A percentile compares a stretch with the other conserved stretches of the same genome.
These are phyloP conservation scores for Solanum paucissectum DNA, from an alignment of 257 asterid genomes.

Conservation along the genomic window DNA sequence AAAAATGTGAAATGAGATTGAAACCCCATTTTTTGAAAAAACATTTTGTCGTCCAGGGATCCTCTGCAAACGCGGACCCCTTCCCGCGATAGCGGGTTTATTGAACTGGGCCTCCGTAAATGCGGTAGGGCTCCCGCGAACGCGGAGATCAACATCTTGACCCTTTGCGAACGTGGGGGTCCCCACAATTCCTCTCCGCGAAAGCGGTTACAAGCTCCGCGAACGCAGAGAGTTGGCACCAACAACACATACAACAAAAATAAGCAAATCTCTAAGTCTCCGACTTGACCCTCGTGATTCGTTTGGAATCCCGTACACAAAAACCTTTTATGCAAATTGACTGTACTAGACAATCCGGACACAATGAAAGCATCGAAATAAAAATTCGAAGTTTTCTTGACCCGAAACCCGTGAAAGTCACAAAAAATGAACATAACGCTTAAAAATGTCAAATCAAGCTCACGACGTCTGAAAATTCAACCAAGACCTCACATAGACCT, in stretches of 20 bases:
- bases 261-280: not conserved
- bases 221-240: not conserved
- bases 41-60: not conserved
- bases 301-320: not conserved
- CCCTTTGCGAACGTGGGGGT: not conserved
- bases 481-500: not conserved
- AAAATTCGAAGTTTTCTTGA: not conserved
- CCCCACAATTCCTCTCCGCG: not conserved
- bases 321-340: not conserved
- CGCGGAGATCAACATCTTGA: not conserved
- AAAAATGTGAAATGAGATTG: no score
- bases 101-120: not conserved
- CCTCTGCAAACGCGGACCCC: not conserved
- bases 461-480: not conserved
- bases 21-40: not conserved
- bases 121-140: not conserved
- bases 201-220: not conserved
- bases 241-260: not conserved
- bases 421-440: not conserved
- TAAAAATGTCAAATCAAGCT: not conserved
- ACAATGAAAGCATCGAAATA: not conserved
- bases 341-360: accelerated
- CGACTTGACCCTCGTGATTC: not conserved
- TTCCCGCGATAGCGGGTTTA: not conserved
- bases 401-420: not conserved